These are phyloP conservation scores for Aspergillus eucalypticola DNA, from an alignment of 2,329 filamentous ascomycete species.

Conservation along the genomic window DNA sequence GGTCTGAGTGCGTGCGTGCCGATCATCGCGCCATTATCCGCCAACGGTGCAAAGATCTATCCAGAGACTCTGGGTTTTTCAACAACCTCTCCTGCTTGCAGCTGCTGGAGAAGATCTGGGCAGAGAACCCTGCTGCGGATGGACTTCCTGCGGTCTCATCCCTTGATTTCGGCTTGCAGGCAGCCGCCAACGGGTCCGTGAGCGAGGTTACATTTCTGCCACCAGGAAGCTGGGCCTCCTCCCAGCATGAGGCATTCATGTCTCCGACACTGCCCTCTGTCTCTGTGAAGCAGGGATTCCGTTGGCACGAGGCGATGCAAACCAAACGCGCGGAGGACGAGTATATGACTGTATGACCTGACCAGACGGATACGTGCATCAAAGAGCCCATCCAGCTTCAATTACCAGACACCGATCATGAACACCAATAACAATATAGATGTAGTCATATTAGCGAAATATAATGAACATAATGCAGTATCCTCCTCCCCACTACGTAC, in stretches of 20 bases:
- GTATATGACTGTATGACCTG: slow-evolving; percentile 40
- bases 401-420: neutral
- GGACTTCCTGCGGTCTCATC: neutral
- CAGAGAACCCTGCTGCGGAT: slow-evolving; percentile 33
- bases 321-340: slow-evolving; percentile 39
- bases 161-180: neutral
- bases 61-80: slow-evolving; percentile 85
- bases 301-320: slow-evolving; percentile 42
- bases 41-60: slow-evolving; percentile 79
- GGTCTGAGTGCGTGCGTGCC: slow-evolving; percentile 83
- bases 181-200: neutral
- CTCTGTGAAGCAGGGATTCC: slow-evolving; percentile 31
- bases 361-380: neutral
- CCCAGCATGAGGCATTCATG: slow-evolving; percentile 14
- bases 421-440: neutral
- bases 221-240: slow-evolving; percentile 11
- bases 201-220: neutral
- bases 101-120: slow-evolving; percentile 83
- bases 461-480: neutral
- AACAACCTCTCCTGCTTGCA: slow-evolving; percentile 88
- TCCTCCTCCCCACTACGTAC: too few relatives aligned
- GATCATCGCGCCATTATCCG: slow-evolving; percentile 77
- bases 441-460: neutral
- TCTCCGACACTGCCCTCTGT: neutral
- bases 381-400: neutral